phyloP scores from a whole-genome alignment of 2,329 filamentous ascomycete species.

The Colletotrichum spinosum region DNA sequence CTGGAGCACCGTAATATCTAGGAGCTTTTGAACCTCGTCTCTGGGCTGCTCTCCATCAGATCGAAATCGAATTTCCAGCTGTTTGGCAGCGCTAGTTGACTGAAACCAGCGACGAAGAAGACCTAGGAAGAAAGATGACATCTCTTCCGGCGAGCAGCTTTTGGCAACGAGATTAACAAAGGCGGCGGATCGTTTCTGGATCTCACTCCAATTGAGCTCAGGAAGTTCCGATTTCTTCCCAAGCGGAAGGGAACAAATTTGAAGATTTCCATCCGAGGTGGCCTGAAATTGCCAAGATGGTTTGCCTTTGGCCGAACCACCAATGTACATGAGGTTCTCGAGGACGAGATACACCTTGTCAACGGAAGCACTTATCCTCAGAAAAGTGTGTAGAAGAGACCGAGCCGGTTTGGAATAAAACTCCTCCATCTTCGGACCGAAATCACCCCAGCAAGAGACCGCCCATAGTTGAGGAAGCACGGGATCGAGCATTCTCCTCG shows the following conservation, averaged over 20 bases:
- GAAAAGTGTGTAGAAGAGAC: constrained; percentile 65
- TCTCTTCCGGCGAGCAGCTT: constrained; percentile 65
- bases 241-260: constrained; percentile 54
- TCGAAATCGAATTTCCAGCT: constrained; percentile 43
- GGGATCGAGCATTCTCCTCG: constrained; percentile 69
- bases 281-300: constrained; percentile 65
- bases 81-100: constrained; percentile 41
- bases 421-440: constrained; percentile 48
- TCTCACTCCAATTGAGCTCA: constrained; percentile 54
- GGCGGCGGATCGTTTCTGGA: constrained; percentile 60
- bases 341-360: constrained; percentile 63
- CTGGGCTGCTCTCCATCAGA: constrained; percentile 45
- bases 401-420: constrained; percentile 58
- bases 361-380: constrained; percentile 66
- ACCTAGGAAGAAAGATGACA: constrained; percentile 70
- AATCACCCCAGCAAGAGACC: constrained; percentile 63
- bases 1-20: constrained; percentile 72
- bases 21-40: constrained; percentile 61
- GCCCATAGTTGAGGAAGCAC: constrained; percentile 73
- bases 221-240: constrained; percentile 25
- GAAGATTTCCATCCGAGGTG: constrained; percentile 59
- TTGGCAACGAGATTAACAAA: constrained; percentile 63
- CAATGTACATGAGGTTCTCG: constrained; percentile 66
- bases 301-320: constrained; percentile 50
- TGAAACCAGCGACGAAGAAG: constrained; percentile 70